phyloP scores from a whole-genome alignment of 2,329 filamentous ascomycete genomes.

The Aspergillus japonicus region DNA sequence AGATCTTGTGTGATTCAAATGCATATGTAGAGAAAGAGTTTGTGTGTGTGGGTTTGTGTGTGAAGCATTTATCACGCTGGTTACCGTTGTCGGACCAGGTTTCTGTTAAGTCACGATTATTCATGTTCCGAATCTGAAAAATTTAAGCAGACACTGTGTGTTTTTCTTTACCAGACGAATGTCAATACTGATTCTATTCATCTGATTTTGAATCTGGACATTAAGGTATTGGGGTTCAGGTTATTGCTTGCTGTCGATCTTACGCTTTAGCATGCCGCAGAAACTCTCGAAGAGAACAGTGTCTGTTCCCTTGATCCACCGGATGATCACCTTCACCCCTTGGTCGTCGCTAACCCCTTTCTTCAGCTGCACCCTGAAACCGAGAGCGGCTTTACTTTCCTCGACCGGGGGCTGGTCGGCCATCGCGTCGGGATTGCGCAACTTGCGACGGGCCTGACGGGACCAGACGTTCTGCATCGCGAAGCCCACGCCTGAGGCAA shows the following conservation, averaged over 20 bases:
- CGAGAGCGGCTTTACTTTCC: constrained; percentile 50
- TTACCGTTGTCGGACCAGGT: too few relatives aligned
- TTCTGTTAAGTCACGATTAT: not conserved
- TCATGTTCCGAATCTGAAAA: not conserved
- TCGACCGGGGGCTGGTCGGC: constrained; percentile 34
- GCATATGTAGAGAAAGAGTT: not conserved
- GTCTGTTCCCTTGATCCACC: constrained; percentile 77
- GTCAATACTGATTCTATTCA: not conserved
- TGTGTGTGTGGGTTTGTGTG: too few relatives aligned
- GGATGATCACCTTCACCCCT: constrained; percentile 52
- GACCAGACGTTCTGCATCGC: constrained; percentile 73
- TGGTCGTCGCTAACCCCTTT: constrained; percentile 34
- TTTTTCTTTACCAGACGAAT: not conserved
- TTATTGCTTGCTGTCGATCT: constrained; percentile 32
- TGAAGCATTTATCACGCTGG: too few relatives aligned
- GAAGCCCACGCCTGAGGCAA: constrained; percentile 60
- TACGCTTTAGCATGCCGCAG: constrained; percentile 70
- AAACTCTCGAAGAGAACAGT: constrained; percentile 81
- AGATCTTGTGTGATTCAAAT: not conserved
- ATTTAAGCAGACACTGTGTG: too few relatives aligned
- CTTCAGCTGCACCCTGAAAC: constrained; percentile 58
- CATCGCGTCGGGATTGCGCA: constrained; percentile 26
- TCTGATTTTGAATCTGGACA: not conserved
- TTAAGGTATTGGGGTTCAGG: not conserved
- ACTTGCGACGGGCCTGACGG: constrained; percentile 66